Base-by-base conservation (phyloP, 2,329 filamentous ascomycete genomes). In the Exophiala bonariae region DNA sequence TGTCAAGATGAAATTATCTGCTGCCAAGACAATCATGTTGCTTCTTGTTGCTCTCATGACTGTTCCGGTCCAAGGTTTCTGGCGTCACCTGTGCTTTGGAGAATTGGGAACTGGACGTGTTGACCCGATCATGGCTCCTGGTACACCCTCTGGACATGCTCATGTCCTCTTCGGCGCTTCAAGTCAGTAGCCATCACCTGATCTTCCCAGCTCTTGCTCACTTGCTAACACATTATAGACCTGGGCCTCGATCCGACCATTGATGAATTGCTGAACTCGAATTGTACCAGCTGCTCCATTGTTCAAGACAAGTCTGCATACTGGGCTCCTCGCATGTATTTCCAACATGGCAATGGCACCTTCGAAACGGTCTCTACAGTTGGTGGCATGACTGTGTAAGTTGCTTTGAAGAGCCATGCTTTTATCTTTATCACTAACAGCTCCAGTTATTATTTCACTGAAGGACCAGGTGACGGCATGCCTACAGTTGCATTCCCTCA, bases 271-370 rank as follows among this genome's bases (percentile, higher is more conserved):
- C 61, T 76, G 3, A 66, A 61, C 13, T 83, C 79, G 36, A 71
- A 82, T 54, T 96, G 90, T 71, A 93, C 89, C 1, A 91, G 88
- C 9, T 95, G 89, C 65, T 81, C 78, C 46, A 86, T 95, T 33
- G 82, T 75, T 30, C 77, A 92, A 69, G 90, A 96, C 70, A 86
- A 83, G 70, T 95, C 89, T n/a, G 83, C 82, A 23, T 96, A 96
- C 72, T 96, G 89, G 88, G 81, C 83, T 42, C 90, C 90, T 1
- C 71, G 80, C 2, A 63, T 95, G 54, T 91, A 92, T 72, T 96
- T 95, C 67, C 68, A 83, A 63, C 80, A 90, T 61, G 61, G 69
- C 10, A 85, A 87, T 57, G 81, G 85, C 47, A 73, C 82, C 46
- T 81, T 81, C 41, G 79, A 87, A 59, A 66, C 87, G 47, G 87